Evolutionary conservation across 116 monocot genomes (phyloP).

Genomic region (Zostera marina): DNA sequence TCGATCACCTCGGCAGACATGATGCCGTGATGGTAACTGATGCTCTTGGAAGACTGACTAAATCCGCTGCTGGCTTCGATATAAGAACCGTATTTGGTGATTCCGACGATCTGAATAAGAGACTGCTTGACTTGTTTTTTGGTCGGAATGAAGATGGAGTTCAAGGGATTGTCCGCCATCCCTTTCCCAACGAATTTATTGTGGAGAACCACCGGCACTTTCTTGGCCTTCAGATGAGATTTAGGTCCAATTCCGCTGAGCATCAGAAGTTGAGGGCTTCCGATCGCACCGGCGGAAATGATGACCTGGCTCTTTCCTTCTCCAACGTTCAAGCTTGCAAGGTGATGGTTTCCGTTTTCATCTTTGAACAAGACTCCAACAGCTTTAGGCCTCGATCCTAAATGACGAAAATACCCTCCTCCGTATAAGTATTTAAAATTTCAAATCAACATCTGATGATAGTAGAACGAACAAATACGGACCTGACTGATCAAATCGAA

Average conservation of each 20-base stretch:
- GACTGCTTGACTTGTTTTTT: conserved; percentile 59
- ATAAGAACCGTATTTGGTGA: conserved; percentile 62
- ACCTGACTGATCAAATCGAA: conserved; percentile 39
- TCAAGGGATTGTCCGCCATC: conserved; percentile 85
- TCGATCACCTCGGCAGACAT: conserved; percentile 69
- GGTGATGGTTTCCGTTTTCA: conserved; percentile 40
- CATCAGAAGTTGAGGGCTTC: conserved; percentile 69
- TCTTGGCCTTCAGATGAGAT: conserved; percentile 34
- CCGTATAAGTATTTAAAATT: neutral
- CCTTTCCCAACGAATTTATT: conserved; percentile 50
- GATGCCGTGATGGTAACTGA: conserved; percentile 85
- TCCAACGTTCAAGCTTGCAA: conserved; percentile 16
- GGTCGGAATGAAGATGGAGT: conserved; percentile 68
- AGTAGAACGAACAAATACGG: neutral
- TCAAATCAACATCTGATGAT: neutral
- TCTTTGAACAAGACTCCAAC: conserved; percentile 67
- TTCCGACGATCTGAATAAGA: conserved; percentile 78
- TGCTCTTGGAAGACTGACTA: conserved; percentile 71
- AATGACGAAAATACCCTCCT: neutral
- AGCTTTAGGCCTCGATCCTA: conserved; percentile 37
- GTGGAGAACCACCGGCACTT: conserved; percentile 36
- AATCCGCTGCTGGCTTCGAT: conserved; percentile 97
- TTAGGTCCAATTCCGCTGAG: conserved; percentile 80
- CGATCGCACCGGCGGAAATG: conserved; percentile 61
- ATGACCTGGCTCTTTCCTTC: conserved; percentile 39